These are phyloP conservation scores for Rubia peregrina DNA, from an alignment of 305 asterid species.

Conservation along the genomic window DNA sequence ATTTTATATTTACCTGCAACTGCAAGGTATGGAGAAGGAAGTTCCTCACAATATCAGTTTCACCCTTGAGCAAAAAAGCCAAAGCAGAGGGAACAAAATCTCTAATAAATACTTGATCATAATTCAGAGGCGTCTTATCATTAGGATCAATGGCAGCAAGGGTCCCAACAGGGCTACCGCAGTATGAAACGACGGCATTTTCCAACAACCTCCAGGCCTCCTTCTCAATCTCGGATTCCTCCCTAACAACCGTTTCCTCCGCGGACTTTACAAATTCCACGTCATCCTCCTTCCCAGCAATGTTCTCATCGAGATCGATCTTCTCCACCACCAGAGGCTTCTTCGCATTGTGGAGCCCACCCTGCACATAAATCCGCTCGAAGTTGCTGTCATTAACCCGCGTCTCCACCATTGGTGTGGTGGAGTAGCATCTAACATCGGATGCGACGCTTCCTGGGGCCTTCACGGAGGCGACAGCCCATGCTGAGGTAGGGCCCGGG, in stretches of 20 bases:
- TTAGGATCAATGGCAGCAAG: conserved; percentile 90
- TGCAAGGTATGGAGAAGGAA: conserved; percentile 88
- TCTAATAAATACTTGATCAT: conserved; percentile 91
- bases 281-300: conserved; percentile 15
- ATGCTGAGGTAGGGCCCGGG: conserved; percentile 20
- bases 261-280: conserved; percentile 23
- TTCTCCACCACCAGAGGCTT: conserved; percentile 55
- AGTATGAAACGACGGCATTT: conserved; percentile 67
- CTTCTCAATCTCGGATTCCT: conserved; percentile 61
- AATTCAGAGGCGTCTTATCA: conserved; percentile 72
- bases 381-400: conserved; percentile 65
- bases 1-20: conserved; percentile 51
- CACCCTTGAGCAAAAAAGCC: conserved; percentile 89
- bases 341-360: conserved; percentile 55
- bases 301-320: conserved; percentile 34
- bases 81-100: conserved; percentile 86
- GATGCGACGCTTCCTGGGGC: conserved; percentile 32
- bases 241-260: conserved; percentile 8
- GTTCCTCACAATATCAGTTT: conserved; percentile 76
- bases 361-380: conserved; percentile 73
- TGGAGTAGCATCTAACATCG: conserved; percentile 39
- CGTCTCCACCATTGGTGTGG: conserved; percentile 44
- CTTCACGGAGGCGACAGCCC: conserved; percentile 29
- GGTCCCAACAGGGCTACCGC: conserved; percentile 85
- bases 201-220: conserved; percentile 82